Base-by-base conservation (phyloP, 371 early-diverging fungal species). In the Apophysomyces sp. region DNA sequence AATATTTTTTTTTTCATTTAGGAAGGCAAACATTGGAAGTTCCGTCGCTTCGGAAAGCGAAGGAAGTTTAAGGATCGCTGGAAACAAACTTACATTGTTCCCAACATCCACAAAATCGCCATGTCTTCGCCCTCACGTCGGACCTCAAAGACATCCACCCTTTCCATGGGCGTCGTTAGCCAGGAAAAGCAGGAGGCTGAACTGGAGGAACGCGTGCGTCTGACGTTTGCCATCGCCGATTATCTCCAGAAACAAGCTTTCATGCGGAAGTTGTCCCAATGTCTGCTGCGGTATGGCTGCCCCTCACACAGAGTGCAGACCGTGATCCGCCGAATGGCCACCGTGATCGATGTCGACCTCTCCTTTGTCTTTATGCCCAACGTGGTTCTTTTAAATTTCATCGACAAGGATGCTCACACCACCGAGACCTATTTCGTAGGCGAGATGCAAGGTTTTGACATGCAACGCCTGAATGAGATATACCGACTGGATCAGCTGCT, bases 371-470 rank as follows among this genome's bases (percentile, higher is more conserved):
- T 73, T 24, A 69, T 86, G 40, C 88, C 88, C 0, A 80, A 83
- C n/a, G 66, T 84, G n/a, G 80, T 86, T 66, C 73, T 87, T 52
- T 81, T 88, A 37, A 77, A 80, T 12, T 88, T 88, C 58, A 76
- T 73, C 36, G 85, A 86, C 63, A 73, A 77, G n/a, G 86, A 82
- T 28, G 85, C 86, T 2, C 82, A 86, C 32, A 81, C 86, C 2
- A 83, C 83, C 12, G 88, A 88, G 52, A 88, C 88, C 1, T 84
- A 85, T 37, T 74, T 86, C 13, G 57, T 88, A 39, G 73, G 78
- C 3, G 71, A 71, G 28, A 60, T 66, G 4, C 74, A 69, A 30
- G 85, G 85, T 28, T 85, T 81, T 71, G 81, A 87, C 52, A 82
- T 87, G 86, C 60, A 76, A 61, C 71, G 72, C 26, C 76, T 81